Conservation (phyloP, 2,329 filamentous ascomycete genomes). For the Scedosporium aurantiacum region DNA sequence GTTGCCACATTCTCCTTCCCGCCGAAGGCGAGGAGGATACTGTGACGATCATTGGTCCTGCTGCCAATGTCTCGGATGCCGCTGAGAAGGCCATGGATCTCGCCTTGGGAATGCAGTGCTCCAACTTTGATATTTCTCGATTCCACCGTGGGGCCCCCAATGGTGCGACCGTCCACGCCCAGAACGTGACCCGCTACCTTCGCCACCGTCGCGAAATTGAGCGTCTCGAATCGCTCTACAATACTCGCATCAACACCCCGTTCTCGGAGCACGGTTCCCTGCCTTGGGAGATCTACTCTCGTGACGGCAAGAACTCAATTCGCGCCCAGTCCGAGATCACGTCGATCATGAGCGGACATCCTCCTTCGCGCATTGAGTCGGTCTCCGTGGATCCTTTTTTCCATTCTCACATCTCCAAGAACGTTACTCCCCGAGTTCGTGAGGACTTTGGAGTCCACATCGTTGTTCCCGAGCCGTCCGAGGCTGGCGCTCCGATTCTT, state of each 20-base stretch:
- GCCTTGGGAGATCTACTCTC: conserved; percentile 80
- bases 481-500: conserved; percentile 51
- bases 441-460: conserved; percentile 62
- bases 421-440: conserved; percentile 52
- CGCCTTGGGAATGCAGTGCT: conserved; percentile 75
- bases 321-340: conserved; percentile 66
- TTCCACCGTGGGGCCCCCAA: conserved; percentile 65
- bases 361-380: conserved; percentile 58
- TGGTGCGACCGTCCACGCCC: conserved; percentile 68
- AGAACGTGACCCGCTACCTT: conserved; percentile 79
- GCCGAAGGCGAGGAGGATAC: conserved; percentile 68
- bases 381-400: conserved; percentile 68
- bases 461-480: conserved; percentile 54
- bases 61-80: conserved; percentile 61
- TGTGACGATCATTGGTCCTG: conserved; percentile 74
- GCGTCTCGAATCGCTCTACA: conserved; percentile 67
- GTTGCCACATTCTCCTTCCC: conserved; percentile 78
- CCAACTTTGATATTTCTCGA: conserved; percentile 69
- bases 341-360: conserved; percentile 61
- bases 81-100: conserved; percentile 79
- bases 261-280: conserved; percentile 56
- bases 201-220: conserved; percentile 71
- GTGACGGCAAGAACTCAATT: conserved; percentile 72
- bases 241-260: conserved; percentile 79
- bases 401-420: conserved; percentile 58